phyloP scores from a whole-genome alignment of 1,284 basidiomycete genomes.

The Sporisorium iseilematis-ciliati region DNA sequence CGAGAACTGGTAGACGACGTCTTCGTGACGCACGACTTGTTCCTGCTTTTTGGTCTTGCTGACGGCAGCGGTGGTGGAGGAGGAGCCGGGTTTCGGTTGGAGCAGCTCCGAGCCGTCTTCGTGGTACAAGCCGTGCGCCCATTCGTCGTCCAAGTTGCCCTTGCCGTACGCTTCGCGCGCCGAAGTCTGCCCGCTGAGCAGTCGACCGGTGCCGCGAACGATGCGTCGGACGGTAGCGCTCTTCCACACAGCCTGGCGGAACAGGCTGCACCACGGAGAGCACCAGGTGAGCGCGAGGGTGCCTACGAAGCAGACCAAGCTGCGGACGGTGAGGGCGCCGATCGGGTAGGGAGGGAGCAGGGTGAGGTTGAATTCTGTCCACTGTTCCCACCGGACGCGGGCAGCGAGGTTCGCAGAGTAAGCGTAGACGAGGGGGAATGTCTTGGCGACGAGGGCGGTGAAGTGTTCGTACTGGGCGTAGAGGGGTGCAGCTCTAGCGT shows the following conservation, averaged over 20 bases:
- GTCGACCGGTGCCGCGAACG: constrained; percentile 41
- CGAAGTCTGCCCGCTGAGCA: constrained; percentile 49
- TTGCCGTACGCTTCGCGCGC: constrained; percentile 38
- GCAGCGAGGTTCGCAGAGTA: constrained; percentile 5
- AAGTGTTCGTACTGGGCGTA: constrained; percentile 18
- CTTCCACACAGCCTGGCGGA: constrained; percentile 66
- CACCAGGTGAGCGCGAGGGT: constrained; percentile 66
- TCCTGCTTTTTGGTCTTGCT: background rate
- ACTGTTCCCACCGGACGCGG: constrained; percentile 28
- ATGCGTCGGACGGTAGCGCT: constrained; percentile 60
- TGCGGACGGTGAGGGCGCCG: constrained; percentile 60
- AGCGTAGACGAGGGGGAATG: constrained; percentile 22
- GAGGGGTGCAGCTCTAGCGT: constrained; percentile 28
- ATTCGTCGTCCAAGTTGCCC: constrained; percentile 50
- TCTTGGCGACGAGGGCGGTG: constrained; percentile 19
- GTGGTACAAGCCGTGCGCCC: constrained; percentile 27
- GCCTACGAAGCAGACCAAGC: constrained; percentile 60
- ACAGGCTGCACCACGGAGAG: constrained; percentile 65
- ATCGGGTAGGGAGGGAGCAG: constrained; percentile 66
- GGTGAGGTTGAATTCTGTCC: constrained; percentile 43
- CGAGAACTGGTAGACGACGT: constrained; percentile 67
- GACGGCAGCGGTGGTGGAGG: background rate
- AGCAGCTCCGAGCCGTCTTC: constrained; percentile 24
- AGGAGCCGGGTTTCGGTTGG: background rate
- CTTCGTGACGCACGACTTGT: constrained; percentile 55